phyloP scores from a whole-genome alignment of 495 filamentous ascomycete species.

The Tuber umbilicatum region DNA sequence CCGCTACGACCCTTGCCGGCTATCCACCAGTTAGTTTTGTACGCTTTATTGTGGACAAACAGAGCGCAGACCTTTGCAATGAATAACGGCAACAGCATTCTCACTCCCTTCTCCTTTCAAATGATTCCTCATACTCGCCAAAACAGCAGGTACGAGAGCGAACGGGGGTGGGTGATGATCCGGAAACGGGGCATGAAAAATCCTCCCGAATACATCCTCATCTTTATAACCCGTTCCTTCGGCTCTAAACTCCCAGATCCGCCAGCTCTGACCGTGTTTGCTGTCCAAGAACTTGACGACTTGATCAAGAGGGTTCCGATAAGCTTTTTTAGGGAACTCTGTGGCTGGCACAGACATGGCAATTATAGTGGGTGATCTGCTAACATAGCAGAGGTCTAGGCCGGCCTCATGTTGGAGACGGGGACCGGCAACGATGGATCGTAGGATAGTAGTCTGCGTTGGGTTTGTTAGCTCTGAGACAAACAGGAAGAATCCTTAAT shows the following conservation, averaged over 20 bases:
- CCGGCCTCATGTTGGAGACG: slow-evolving; percentile 74
- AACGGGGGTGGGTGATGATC: slow-evolving; percentile 98
- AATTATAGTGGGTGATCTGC: slow-evolving; percentile 67
- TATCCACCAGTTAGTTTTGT: slow-evolving; percentile 8
- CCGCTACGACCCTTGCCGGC: slow-evolving; percentile 92
- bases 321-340: slow-evolving; percentile 81
- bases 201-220: slow-evolving; percentile 70
- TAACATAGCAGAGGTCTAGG: slow-evolving; percentile 94
- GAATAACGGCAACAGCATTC: slow-evolving; percentile 72
- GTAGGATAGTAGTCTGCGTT: slow-evolving; percentile 58
- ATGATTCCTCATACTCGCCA: slow-evolving; percentile 74
- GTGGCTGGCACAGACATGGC: slow-evolving; percentile 75
- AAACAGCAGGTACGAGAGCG: slow-evolving; percentile 72
- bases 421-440: slow-evolving; percentile 60
- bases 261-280: slow-evolving; percentile 76
- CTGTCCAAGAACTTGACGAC: slow-evolving; percentile 79
- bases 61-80: slow-evolving; percentile 61
- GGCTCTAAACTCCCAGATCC: slow-evolving; percentile 94
- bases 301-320: slow-evolving; percentile 81
- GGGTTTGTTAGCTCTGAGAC: background rate
- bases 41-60: background rate
- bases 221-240: slow-evolving; percentile 95
- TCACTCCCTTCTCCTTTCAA: slow-evolving; percentile 23
- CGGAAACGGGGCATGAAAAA: slow-evolving; percentile 89
- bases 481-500: background rate